Conservation (phyloP, 805 yeast species). For the Dipodascus albidus region DNA sequence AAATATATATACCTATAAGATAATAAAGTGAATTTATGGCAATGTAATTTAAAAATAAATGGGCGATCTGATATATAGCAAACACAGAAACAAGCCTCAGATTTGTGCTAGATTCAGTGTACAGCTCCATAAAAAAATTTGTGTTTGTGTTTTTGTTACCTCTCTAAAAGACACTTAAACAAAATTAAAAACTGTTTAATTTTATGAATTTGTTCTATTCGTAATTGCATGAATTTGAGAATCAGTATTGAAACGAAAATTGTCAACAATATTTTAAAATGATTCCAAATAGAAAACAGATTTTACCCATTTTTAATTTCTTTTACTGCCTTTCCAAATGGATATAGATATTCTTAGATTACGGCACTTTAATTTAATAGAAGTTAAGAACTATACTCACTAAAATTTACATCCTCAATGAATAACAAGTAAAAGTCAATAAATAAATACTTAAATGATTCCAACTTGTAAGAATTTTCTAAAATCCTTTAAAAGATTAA, state of each 20-base stretch:
- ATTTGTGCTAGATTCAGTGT: background rate
- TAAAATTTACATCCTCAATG: too few relatives aligned
- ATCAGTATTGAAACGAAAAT: too few relatives aligned
- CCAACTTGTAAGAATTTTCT: background rate
- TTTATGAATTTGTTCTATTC: background rate
- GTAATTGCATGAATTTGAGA: background rate
- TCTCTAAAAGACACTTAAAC: background rate
- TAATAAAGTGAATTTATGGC: too few relatives aligned
- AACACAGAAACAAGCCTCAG: background rate
- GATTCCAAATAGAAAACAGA: background rate
- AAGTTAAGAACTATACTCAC: too few relatives aligned
- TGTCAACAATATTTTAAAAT: too few relatives aligned
- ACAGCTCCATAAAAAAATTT: too few relatives aligned
- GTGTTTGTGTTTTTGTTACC: too few relatives aligned
- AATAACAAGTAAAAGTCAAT: too few relatives aligned
- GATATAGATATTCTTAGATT: background rate
- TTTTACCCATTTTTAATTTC: background rate
- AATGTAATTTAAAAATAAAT: too few relatives aligned
- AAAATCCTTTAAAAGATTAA: too few relatives aligned
- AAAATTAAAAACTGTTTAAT: background rate
- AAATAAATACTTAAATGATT: background rate
- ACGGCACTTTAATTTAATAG: background rate
- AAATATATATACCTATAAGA: too few relatives aligned
- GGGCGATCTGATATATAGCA: too few relatives aligned
- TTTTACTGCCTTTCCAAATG: background rate